A percentile compares a stretch with the other conserved stretches of the same genome.
These are phyloP conservation scores for Vanrija pseudolonga DNA, from an alignment of 1,284 basidiomycete species.

Conservation along the genomic window DNA sequence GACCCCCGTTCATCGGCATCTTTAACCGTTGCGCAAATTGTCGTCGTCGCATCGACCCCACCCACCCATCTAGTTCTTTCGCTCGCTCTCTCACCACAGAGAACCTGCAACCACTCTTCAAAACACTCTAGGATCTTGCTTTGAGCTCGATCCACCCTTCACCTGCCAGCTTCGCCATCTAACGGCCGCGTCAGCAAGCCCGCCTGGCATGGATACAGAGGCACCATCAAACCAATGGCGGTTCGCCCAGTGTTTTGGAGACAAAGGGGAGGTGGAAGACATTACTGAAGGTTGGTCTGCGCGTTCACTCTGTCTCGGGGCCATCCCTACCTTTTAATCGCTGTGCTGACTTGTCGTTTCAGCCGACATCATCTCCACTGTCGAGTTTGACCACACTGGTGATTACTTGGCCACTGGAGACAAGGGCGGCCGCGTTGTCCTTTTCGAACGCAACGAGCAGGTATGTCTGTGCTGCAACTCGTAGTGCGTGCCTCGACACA, in stretches of 20 bases:
- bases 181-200: slow-evolving; percentile 26
- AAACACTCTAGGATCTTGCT: slow-evolving; percentile 16
- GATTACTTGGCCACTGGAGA: slow-evolving; percentile 99
- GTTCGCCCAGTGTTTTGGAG: slow-evolving; percentile 99
- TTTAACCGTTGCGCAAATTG: not conserved
- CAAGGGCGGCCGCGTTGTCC: slow-evolving; percentile 96
- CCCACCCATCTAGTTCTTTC: not conserved
- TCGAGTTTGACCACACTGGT: slow-evolving; percentile 99
- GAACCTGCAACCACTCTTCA: not conserved
- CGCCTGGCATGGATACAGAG: slow-evolving; percentile 63
- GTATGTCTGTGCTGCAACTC: slow-evolving; percentile 55
- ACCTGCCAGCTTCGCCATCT: slow-evolving; percentile 17
- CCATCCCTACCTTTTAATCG: not conserved
- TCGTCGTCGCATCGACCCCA: slow-evolving; percentile 1
- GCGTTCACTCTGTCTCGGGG: slow-evolving; percentile 12
- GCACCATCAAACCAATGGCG: slow-evolving; percentile 74
- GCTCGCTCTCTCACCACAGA: not conserved
- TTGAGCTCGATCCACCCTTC: not conserved
- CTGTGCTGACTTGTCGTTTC: slow-evolving; percentile 14
- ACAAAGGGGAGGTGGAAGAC: slow-evolving; percentile 98
- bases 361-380: slow-evolving; percentile 99
- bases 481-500: not conserved
- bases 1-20: not conserved
- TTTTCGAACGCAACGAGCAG: slow-evolving; percentile 97
- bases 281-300: slow-evolving; percentile 83